Percentiles rank a stretch among this genome's conserved stretches.
Evolutionary conservation across 2,329 filamentous ascomycete genomes (phyloP).

Genomic region (Lasiodiplodia hormozganensis): DNA sequence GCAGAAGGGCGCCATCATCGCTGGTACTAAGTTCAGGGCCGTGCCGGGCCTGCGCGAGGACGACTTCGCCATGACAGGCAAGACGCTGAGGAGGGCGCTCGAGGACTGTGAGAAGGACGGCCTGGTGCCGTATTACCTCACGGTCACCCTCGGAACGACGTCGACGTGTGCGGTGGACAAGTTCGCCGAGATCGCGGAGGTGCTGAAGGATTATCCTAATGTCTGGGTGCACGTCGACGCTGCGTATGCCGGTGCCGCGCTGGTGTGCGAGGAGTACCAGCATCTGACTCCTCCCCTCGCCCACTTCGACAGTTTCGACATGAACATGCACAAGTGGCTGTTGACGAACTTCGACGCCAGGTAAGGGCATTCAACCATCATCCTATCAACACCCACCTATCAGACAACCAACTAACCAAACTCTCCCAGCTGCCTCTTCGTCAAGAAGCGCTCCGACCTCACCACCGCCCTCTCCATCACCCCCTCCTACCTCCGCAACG

Average conservation of each 20-base stretch:
- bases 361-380: constrained; percentile 35
- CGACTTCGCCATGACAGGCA: constrained; percentile 74
- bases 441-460: constrained; percentile 77
- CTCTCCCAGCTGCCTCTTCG: constrained; percentile 71
- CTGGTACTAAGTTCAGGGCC: constrained; percentile 79
- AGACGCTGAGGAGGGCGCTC: constrained; percentile 66
- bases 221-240: constrained; percentile 95
- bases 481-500: constrained; percentile 82
- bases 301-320: constrained; percentile 85
- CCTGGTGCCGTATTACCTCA: constrained; percentile 85
- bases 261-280: constrained; percentile 82
- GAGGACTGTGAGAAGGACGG: constrained; percentile 71
- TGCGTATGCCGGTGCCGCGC: constrained; percentile 86
- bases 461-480: constrained; percentile 79
- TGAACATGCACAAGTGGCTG: constrained; percentile 98
- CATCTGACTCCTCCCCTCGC: constrained; percentile 67
- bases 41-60: constrained; percentile 69
- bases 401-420: not conserved
- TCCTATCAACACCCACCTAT: not conserved
- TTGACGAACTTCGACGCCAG: constrained; percentile 87
- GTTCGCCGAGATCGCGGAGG: constrained; percentile 70
- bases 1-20: constrained; percentile 85
- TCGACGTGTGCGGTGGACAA: constrained; percentile 88
- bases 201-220: constrained; percentile 61
- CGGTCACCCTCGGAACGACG: constrained; percentile 83